These are phyloP conservation scores for Oldenlandia corymbosa DNA, from an alignment of 257 asterid species.

Conservation along the genomic window DNA sequence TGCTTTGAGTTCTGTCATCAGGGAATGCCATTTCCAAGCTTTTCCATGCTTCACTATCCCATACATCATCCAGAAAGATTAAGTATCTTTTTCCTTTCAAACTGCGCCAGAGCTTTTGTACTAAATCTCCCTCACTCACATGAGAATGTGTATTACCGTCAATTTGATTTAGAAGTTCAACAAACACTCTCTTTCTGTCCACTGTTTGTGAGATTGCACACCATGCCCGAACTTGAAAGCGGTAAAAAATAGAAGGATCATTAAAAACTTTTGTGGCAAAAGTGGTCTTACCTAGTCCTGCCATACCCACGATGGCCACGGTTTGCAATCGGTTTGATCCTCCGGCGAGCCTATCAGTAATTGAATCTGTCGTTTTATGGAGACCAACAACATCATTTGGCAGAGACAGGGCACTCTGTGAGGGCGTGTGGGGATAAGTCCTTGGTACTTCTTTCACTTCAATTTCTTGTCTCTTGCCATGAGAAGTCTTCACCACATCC, in stretches of 20 bases:
- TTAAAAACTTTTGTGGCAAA: slow-evolving; percentile 1
- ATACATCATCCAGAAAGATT: slow-evolving; percentile 3
- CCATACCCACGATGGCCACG: slow-evolving; percentile 5
- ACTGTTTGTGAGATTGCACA: neutral
- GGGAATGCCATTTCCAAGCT: neutral
- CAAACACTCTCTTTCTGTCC: neutral
- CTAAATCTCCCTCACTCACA: neutral
- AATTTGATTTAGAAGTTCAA: neutral
- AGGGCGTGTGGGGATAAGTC: no score
- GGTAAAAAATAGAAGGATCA: neutral
- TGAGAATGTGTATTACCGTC: neutral
- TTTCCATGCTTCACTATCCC: slow-evolving; percentile 6
- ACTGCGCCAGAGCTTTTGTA: neutral
- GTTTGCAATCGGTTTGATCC: neutral
- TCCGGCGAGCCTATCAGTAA: neutral
- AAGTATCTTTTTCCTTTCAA: neutral
- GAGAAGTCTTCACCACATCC: neutral
- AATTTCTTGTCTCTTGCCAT: neutral
- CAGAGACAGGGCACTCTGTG: neutral
- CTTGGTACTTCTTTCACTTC: neutral
- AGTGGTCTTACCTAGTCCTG: slow-evolving; percentile 11
- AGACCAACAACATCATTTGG: neutral
- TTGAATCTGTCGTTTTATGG: neutral
- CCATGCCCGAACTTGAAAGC: neutral
- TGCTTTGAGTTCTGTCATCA: neutral